Percentiles rank a stretch among this genome's conserved stretches.
phyloP scores from a whole-genome alignment of 2,329 filamentous ascomycete genomes.

The Ophiocordyceps camponoti-saundersi region DNA sequence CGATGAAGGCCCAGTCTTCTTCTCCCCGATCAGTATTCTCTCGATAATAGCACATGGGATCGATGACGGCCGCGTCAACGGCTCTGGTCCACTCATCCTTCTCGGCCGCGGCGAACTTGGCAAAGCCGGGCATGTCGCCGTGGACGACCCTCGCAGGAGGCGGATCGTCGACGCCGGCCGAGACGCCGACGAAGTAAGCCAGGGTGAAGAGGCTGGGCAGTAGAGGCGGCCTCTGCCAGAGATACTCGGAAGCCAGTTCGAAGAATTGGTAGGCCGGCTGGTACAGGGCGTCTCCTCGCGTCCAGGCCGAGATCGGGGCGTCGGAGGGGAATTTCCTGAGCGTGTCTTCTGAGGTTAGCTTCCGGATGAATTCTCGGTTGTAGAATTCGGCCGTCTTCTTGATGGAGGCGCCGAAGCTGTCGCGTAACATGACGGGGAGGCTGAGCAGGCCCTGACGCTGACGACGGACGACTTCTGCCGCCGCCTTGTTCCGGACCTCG shows the following conservation, averaged over 20 bases:
- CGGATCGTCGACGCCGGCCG: not conserved
- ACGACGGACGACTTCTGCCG: not conserved
- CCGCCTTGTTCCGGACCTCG: not conserved
- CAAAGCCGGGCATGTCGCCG: not conserved
- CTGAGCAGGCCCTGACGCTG: slow-evolving; percentile 1
- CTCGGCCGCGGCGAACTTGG: not conserved
- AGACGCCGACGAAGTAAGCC: not conserved
- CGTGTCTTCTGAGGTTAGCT: not conserved
- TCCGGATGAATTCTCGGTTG: not conserved
- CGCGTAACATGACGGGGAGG: not conserved
- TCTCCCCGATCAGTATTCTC: not conserved
- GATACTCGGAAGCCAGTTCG: not conserved
- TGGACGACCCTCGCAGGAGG: not conserved
- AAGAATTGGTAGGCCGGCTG: not conserved
- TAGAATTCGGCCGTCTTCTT: not conserved
- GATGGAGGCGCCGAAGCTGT: not conserved
- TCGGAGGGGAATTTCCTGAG: not conserved
- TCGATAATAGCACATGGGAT: not conserved
- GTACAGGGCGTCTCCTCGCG: not conserved
- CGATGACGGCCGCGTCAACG: not conserved
- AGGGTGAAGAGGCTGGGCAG: not conserved
- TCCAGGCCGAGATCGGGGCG: not conserved
- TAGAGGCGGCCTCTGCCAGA: not conserved
- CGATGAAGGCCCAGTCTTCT: not conserved
- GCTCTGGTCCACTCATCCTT: not conserved